These are phyloP conservation scores for Kurtzmaniella quercitrusa DNA, from an alignment of 1,139 yeast species.

Conservation along the genomic window DNA sequence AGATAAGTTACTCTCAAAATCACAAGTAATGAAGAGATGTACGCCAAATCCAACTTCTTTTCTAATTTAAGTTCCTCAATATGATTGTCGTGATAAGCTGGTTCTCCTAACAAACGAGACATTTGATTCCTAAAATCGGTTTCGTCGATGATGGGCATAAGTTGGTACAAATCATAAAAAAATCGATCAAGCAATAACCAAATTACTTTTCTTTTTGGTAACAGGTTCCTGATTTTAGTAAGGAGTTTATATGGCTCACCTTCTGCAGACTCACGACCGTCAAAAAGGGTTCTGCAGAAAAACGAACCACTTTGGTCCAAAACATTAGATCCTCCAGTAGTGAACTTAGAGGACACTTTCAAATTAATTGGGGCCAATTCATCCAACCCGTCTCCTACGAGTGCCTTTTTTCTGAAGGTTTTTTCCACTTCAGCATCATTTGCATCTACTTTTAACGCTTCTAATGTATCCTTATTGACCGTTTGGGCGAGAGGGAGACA, in stretches of 20 bases:
- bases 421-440: conserved; percentile 9
- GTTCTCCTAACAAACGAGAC: conserved; percentile 17
- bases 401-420: conserved; percentile 16
- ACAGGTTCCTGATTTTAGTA: conserved; percentile 17
- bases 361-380: conserved; percentile 14
- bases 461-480: conserved; percentile 6
- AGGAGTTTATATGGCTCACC: conserved; percentile 16
- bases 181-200: conserved; percentile 29
- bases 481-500: neutral
- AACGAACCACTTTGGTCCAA: conserved; percentile 2
- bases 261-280: conserved; percentile 17
- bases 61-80: conserved; percentile 15
- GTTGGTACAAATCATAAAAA: conserved; percentile 43
- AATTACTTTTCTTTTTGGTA: conserved; percentile 39
- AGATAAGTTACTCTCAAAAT: conserved; percentile 22
- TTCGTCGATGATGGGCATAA: conserved; percentile 50
- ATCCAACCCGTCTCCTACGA: conserved; percentile 20
- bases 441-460: conserved; percentile 5
- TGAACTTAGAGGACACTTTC: neutral
- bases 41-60: conserved; percentile 20
- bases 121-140: conserved; percentile 18
- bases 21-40: conserved; percentile 20
- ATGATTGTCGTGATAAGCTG: conserved; percentile 10
- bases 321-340: neutral
- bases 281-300: conserved; percentile 16